These are phyloP conservation scores for Silene coronaria DNA, from an alignment of 179 eudicot species.

Conservation along the genomic window DNA sequence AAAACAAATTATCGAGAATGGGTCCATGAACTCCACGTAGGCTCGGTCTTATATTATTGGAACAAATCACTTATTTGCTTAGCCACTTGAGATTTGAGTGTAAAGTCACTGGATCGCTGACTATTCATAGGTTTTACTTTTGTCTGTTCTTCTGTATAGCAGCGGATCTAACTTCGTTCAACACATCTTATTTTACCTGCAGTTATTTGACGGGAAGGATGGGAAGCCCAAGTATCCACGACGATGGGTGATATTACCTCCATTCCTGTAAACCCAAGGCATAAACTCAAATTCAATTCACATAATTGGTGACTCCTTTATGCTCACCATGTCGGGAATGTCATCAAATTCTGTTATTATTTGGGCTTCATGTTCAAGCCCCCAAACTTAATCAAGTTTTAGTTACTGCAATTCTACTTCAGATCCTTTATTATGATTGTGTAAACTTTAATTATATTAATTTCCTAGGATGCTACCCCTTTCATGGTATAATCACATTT, in stretches of 20 bases:
- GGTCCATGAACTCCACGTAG: no score
- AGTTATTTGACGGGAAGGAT: slow-evolving; percentile 92
- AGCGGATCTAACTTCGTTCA: slow-evolving; percentile 7
- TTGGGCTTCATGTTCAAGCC: slow-evolving; percentile 18
- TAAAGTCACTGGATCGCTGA: neutral
- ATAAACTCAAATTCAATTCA: neutral
- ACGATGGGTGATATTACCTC: slow-evolving; percentile 91
- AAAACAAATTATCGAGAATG: no score
- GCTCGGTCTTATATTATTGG: no score
- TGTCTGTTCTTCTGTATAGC: neutral
- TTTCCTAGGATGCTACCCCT: slow-evolving; percentile 16
- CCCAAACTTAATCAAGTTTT: slow-evolving; percentile 8
- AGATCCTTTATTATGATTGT: slow-evolving; percentile 3
- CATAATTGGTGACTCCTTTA: neutral
- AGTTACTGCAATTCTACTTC: slow-evolving; percentile 24
- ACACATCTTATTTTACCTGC: slow-evolving; percentile 17
- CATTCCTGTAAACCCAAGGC: slow-evolving; percentile 57
- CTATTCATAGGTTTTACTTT: neutral
- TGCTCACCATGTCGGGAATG: slow-evolving; percentile 5
- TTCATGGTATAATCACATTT: slow-evolving; percentile 10
- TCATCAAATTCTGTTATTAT: neutral
- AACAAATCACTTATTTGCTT: neutral
- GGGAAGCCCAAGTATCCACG: slow-evolving; percentile 87
- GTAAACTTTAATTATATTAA: neutral
- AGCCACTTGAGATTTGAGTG: no score